Percentiles rank a stretch among this genome's conserved stretches.
phyloP scores from a whole-genome alignment of 345 rosid species.

The Citrus mangshanensis region DNA sequence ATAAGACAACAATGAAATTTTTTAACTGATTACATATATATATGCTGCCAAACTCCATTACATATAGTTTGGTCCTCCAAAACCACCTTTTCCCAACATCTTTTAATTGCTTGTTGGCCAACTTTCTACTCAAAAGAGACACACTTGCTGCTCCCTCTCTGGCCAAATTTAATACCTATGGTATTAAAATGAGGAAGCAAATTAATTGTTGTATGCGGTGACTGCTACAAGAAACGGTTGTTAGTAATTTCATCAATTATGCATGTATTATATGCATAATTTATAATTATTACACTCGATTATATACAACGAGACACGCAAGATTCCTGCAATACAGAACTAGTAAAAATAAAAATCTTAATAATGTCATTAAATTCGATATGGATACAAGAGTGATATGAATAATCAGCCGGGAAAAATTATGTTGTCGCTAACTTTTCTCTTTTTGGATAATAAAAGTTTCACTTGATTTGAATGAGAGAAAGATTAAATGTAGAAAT shows the following conservation, averaged over 20 bases:
- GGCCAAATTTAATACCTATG: not conserved
- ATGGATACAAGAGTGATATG: too few relatives aligned
- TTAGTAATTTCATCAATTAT: not conserved
- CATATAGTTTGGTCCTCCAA: not conserved
- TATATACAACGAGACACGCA: too few relatives aligned
- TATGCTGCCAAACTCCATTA: not conserved
- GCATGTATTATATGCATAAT: too few relatives aligned
- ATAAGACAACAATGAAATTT: too few relatives aligned
- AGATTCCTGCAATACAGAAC: too few relatives aligned
- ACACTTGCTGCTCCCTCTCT: not conserved
- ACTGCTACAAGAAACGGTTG: not conserved
- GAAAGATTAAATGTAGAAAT: not conserved
- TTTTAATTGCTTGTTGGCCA: not conserved
- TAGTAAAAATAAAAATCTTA: too few relatives aligned
- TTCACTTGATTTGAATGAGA: not conserved
- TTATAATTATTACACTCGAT: too few relatives aligned
- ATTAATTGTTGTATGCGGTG: not conserved
- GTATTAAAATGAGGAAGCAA: not conserved
- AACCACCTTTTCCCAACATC: not conserved
- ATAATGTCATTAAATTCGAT: too few relatives aligned
- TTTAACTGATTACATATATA: too few relatives aligned
- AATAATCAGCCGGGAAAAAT: too few relatives aligned
- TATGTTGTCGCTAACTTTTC: too few relatives aligned
- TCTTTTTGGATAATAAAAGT: not conserved
- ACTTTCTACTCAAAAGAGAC: not conserved